phyloP scores from a whole-genome alignment of 2,329 filamentous ascomycete genomes.

The Calonectria henricotiae region DNA sequence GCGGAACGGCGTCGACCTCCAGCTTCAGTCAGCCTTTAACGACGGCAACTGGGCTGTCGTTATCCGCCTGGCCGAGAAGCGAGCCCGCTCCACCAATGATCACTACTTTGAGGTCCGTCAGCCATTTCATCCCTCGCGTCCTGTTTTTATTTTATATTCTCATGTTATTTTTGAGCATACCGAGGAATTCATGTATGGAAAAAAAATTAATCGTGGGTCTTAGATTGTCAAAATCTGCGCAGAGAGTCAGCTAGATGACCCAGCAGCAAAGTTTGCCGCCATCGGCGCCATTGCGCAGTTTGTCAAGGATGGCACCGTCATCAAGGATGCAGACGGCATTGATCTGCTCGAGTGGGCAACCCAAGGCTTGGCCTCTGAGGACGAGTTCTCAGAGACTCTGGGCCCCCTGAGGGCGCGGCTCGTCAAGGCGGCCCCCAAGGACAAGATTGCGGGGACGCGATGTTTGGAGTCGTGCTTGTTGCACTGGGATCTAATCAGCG shows the following conservation, averaged over 20 bases:
- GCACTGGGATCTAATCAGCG: conserved; percentile 71
- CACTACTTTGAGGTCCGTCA: conserved; percentile 70
- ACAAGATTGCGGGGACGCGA: conserved; percentile 60
- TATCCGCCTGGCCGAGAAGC: conserved; percentile 69
- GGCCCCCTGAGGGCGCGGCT: conserved; percentile 67
- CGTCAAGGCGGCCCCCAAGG: conserved; percentile 70
- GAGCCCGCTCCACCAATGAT: conserved; percentile 67
- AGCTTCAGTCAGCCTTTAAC: conserved; percentile 71
- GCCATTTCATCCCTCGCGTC: conserved; percentile 5
- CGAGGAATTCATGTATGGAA: conserved; percentile 30
- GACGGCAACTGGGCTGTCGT: conserved; percentile 70
- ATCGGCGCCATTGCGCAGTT: conserved; percentile 64
- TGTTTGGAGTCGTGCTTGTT: conserved; percentile 70
- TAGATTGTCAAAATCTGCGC: conserved; percentile 68
- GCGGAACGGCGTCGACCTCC: conserved; percentile 68
- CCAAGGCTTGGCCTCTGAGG: conserved; percentile 57
- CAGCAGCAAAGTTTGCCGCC: conserved; percentile 63
- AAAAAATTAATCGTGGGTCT: not conserved
- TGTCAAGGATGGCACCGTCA: conserved; percentile 63
- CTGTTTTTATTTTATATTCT: not conserved
- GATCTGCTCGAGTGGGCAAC: conserved; percentile 72
- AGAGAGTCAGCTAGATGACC: conserved; percentile 69
- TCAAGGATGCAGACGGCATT: conserved; percentile 68
- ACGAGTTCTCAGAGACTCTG: conserved; percentile 65
- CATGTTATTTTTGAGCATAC: not conserved